Evolutionary conservation across 805 yeast genomes (phyloP).

Genomic region (Starmerella stellata): DNA sequence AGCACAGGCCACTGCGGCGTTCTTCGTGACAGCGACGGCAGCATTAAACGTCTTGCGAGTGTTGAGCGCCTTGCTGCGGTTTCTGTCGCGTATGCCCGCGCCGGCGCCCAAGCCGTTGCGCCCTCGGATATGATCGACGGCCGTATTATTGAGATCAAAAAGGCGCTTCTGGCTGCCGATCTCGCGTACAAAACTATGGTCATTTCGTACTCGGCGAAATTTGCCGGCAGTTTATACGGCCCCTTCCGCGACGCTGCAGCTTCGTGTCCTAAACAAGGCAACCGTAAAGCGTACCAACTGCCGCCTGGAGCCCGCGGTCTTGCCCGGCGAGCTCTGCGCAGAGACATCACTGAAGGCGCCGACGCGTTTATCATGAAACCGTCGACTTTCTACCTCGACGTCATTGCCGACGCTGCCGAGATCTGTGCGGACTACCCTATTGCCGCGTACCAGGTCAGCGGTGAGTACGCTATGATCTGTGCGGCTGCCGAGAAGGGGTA

Average conservation of each 20-base stretch:
- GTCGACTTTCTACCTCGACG: slow-evolving; percentile 82
- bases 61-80: slow-evolving; percentile 81
- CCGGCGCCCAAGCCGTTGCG: slow-evolving; percentile 91
- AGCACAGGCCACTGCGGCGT: slow-evolving; percentile 97
- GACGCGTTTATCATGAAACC: slow-evolving; percentile 94
- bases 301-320: slow-evolving; percentile 87
- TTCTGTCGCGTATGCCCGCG: slow-evolving; percentile 84
- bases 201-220: slow-evolving; percentile 89
- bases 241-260: slow-evolving; percentile 98
- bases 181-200: slow-evolving; percentile 77
- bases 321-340: slow-evolving; percentile 72
- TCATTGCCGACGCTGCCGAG: slow-evolving; percentile 72
- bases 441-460: slow-evolving; percentile 91
- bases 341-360: slow-evolving; percentile 84
- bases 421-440: slow-evolving; percentile 72
- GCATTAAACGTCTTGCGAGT: slow-evolving; percentile 54
- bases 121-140: slow-evolving; percentile 98
- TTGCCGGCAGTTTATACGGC: slow-evolving; percentile 78
- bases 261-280: slow-evolving; percentile 74
- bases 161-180: slow-evolving; percentile 60
- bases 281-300: slow-evolving; percentile 79
- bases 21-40: slow-evolving; percentile 62
- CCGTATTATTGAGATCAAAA: slow-evolving; percentile 70
- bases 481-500: slow-evolving; percentile 96
- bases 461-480: slow-evolving; percentile 93